Conservation (phyloP, 176 grass and related monocot species). For the Saccharum spontaneum region DNA sequence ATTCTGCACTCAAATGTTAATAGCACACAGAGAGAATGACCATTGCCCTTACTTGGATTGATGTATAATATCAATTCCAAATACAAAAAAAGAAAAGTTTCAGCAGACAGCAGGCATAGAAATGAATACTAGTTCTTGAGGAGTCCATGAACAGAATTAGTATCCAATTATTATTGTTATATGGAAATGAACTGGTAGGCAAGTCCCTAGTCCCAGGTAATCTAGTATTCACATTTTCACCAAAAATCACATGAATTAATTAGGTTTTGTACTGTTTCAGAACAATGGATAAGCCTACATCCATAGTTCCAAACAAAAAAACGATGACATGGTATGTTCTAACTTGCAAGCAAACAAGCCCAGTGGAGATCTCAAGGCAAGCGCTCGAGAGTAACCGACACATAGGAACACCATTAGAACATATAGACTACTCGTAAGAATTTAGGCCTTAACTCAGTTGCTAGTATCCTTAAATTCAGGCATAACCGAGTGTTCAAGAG, state of each 20-base stretch:
- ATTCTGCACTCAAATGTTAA: not conserved
- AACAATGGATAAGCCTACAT: not conserved
- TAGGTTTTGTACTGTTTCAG: not conserved
- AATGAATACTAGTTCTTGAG: not conserved
- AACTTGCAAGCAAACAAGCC: slow-evolving; percentile 8
- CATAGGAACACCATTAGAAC: not conserved
- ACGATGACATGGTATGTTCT: not conserved
- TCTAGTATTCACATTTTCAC: not conserved
- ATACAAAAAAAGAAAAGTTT: not conserved
- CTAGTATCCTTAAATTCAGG: not conserved
- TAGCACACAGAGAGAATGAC: not conserved
- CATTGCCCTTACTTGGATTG: not conserved
- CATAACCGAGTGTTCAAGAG: not conserved
- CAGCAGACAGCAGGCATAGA: not conserved
- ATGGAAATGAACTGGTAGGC: not conserved
- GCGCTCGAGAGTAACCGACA: not conserved
- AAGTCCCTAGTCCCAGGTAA: not conserved
- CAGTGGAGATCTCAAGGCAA: not conserved
- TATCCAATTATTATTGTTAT: not conserved
- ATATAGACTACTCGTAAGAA: not conserved
- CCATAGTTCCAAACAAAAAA: not conserved
- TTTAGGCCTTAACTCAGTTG: not conserved
- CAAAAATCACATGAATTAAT: not conserved
- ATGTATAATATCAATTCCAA: not conserved
- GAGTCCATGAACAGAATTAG: not conserved